Evolutionary conservation across 2,329 filamentous ascomycete species (phyloP).

Genomic region (Fusarium staphyleae): DNA sequence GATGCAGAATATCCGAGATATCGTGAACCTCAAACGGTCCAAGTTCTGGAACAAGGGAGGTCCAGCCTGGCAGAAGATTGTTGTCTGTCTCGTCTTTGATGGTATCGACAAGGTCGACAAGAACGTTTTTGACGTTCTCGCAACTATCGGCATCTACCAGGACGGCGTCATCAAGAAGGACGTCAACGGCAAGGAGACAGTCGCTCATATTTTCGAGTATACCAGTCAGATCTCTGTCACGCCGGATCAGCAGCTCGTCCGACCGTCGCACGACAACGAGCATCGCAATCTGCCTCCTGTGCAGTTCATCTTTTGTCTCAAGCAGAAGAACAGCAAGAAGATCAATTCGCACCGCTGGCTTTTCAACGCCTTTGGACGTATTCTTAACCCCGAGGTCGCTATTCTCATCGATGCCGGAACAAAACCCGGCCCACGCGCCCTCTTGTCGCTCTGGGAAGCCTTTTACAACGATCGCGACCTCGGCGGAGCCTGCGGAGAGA

Average conservation of each 20-base stretch:
- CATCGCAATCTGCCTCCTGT: conserved; percentile 34
- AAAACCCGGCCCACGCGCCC: conserved; percentile 34
- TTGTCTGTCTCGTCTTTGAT: conserved; percentile 38
- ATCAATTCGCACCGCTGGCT: conserved; percentile 41
- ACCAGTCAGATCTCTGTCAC: conserved; percentile 39
- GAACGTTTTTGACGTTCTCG: conserved; percentile 39
- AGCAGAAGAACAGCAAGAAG: conserved; percentile 41
- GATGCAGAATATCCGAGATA: conserved; percentile 39
- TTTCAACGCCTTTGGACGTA: conserved; percentile 39
- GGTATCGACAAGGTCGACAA: conserved; percentile 39
- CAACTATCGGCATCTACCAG: conserved; percentile 37
- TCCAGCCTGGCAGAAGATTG: conserved; percentile 38
- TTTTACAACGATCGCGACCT: conserved; percentile 38
- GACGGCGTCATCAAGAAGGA: conserved; percentile 39
- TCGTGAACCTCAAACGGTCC: conserved; percentile 37
- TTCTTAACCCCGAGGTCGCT: conserved; percentile 37
- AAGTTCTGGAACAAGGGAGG: conserved; percentile 40
- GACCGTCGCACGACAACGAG: conserved; percentile 30
- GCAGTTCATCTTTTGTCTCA: conserved; percentile 39
- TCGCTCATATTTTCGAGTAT: conserved; percentile 39
- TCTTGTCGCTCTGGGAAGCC: conserved; percentile 36
- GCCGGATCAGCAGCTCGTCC: conserved; percentile 38
- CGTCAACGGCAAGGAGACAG: conserved; percentile 38
- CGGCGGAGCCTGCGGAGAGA: conserved; percentile 38
- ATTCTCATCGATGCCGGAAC: conserved; percentile 39